A percentile compares a stretch with the other conserved stretches of the same genome.
phyloP scores from a whole-genome alignment of 2,329 filamentous ascomycete species.

The Aspergillus pseudoviridinutans region DNA sequence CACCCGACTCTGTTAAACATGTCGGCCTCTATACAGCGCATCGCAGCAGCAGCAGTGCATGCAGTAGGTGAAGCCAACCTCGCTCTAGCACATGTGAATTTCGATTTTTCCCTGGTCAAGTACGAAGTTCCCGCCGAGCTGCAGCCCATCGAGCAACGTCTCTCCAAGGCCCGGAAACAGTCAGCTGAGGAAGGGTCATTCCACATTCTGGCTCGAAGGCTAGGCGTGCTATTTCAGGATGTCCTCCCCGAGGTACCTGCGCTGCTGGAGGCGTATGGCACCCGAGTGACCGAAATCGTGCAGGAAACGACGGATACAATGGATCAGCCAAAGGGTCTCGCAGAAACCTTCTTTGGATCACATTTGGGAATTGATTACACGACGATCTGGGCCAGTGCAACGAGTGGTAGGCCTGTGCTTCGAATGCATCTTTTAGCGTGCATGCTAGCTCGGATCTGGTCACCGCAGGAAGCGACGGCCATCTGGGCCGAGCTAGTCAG shows the following conservation, averaged over 20 bases:
- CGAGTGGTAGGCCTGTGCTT: background rate
- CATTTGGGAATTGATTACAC: constrained; percentile 8
- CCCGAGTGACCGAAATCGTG: constrained; percentile 7
- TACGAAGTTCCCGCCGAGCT: constrained; percentile 40
- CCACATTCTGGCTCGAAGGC: constrained; percentile 37
- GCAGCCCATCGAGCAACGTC: constrained; percentile 21
- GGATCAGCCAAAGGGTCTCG: background rate
- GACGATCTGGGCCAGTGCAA: constrained; percentile 2
- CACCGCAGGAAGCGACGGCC: background rate
- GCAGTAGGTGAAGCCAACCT: constrained; percentile 4
- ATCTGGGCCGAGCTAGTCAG: background rate
- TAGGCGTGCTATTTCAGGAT: constrained; percentile 40
- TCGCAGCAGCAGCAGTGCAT: constrained; percentile 1
- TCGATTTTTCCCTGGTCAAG: constrained; percentile 44
- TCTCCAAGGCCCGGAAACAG: constrained; percentile 28
- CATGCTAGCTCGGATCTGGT: background rate
- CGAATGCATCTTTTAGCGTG: background rate
- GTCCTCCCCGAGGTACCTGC: constrained; percentile 29
- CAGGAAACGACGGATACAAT: background rate
- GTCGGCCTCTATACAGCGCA: constrained; percentile 4
- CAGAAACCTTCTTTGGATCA: constrained; percentile 2
- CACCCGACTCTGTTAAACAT: background rate
- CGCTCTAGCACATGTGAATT: constrained; percentile 32
- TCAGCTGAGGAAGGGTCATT: constrained; percentile 37
- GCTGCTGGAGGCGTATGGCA: constrained; percentile 25